Evolutionary conservation across 306 rosid genomes (phyloP), one percentile per base, ranked within the genome.

Genomic region (Sindora glabra): DNA sequence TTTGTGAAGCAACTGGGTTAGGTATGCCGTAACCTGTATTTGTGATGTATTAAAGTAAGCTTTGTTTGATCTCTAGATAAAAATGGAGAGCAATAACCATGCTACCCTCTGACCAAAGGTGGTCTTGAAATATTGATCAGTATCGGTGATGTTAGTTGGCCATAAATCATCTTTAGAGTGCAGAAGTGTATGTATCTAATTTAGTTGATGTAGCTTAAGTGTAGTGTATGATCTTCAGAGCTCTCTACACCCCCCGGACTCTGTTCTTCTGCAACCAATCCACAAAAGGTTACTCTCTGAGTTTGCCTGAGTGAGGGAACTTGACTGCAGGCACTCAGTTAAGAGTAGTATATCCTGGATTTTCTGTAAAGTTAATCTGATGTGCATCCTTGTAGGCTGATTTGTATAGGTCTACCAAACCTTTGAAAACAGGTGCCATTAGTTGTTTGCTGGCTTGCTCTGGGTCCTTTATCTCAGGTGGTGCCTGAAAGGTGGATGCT

Each of bases 1-100:
- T n/a, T n/a, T n/a, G 15, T 56, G 32, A 27, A 70, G 59, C 39
- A 34, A 45, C 21, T 29, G 48, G 40, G 34, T 48, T 13, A 50
- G 48, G 67, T 8, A 22, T 42, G 48, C 33, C 37, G 55, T 30
- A 61, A 29, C 46, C 19, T 16, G 16, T 47, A 58, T 10, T 38
- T 59, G 37, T 53, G 54, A 58, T 30, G 48, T 54, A 37, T 48
- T 39, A 62, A 56, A 8, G 32, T 55, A n/a, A 66, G 18, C 5
- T 60, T 54, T 54, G 36, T 16, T 47, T 40, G n/a, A n/a, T n/a
- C n/a, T n/a, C n/a, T 16, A 26, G 44, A 42, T 52, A 49, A 14
- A 44, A 34, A 39, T 1, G 34, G 33, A 52, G n/a, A n/a, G n/a
- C n/a, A 48, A 29, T n/a, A 6, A 36, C 19, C 30, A 70, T 11